phyloP scores from a whole-genome alignment of 2,329 filamentous ascomycete genomes.

The Penicillium polonicum region DNA sequence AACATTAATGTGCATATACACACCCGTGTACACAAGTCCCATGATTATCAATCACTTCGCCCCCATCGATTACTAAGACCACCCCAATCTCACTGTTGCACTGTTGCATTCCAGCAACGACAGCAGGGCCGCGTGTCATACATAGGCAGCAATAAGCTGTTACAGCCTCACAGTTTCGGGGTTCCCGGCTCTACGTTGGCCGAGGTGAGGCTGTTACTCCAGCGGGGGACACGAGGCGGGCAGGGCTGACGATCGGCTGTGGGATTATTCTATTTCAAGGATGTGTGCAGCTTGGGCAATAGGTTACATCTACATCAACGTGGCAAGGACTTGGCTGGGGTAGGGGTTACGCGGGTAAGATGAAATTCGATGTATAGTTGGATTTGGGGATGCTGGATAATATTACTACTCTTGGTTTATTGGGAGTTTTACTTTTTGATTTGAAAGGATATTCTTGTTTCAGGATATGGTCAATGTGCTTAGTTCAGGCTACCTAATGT shows the following conservation, averaged over 20 bases:
- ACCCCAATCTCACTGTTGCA: not conserved
- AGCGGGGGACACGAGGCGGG: slow-evolving; percentile 11
- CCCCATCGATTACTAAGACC: not conserved
- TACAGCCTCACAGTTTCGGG: slow-evolving; percentile 5
- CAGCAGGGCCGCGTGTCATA: not conserved
- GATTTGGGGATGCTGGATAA: not conserved
- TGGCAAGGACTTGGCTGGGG: not conserved
- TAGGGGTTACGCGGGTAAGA: not conserved
- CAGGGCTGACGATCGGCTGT: slow-evolving; percentile 11
- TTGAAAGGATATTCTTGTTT: not conserved
- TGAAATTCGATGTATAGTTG: not conserved
- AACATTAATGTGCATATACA: not conserved
- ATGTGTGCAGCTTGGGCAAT: not conserved
- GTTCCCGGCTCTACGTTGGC: not conserved
- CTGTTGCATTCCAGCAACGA: not conserved
- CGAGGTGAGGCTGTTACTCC: not conserved
- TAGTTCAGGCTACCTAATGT: slow-evolving; percentile 8
- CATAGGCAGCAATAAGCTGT: slow-evolving; percentile 3
- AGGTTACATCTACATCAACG: slow-evolving; percentile 9
- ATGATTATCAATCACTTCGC: not conserved
- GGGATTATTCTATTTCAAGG: slow-evolving; percentile 3
- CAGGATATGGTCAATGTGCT: not conserved
- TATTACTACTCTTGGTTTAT: not conserved
- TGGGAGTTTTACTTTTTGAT: not conserved
- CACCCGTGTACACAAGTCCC: not conserved